Base-by-base conservation (phyloP, 257 asterid species). In the Buddleja alternifolia region DNA sequence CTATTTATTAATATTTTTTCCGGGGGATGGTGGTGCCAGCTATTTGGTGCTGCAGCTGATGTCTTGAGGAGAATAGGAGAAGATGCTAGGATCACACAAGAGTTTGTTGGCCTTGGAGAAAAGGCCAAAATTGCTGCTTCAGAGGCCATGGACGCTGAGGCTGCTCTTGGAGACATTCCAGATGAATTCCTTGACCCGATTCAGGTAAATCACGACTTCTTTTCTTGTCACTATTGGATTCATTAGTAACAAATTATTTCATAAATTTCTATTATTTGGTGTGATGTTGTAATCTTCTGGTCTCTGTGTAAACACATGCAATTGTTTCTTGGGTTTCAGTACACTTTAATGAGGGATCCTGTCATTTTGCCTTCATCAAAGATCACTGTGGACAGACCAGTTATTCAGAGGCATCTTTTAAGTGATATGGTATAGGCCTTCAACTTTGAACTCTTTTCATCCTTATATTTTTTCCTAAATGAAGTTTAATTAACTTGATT, bases 181-280 rank as follows among this genome's bases (percentile, higher is more conserved):
- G 99, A 91, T 60, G 99, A 94, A 80, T 91, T 90, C 87, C 96
- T 94, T 6, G 99, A 94, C 70, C 99, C 99, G 19, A 94, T 94
- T 79, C 99, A 94, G 90, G 99, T 91, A 75, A 53, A 72, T 63
- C 8, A 8, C 48, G 64, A 32, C 25, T 39, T 46, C 10, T 45
- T 51, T 69, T 16, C 9, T 15, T 37, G 36, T n/a, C 63, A 32
- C 11, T 45, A 3, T 25, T 15, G 20, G 54, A 29, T 67, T 50
- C 37, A 20, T 2, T 24, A n/a, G 16, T 12, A 14, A 56, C 10
- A 47, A 29, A 12, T 7, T 29, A n/a, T 36, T n/a, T 8, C 10
- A 32, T 55, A 42, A 34, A 32, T 15, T 3, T 6, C 36, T n/a
- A 19, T 8, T 62, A n/a, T 54, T 39, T 17, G 32, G 24, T 24